Evolutionary conservation across 2,329 filamentous ascomycete species (phyloP), one percentile per base, ranked within the genome.

Genomic region (Neobulgaria alba): DNA sequence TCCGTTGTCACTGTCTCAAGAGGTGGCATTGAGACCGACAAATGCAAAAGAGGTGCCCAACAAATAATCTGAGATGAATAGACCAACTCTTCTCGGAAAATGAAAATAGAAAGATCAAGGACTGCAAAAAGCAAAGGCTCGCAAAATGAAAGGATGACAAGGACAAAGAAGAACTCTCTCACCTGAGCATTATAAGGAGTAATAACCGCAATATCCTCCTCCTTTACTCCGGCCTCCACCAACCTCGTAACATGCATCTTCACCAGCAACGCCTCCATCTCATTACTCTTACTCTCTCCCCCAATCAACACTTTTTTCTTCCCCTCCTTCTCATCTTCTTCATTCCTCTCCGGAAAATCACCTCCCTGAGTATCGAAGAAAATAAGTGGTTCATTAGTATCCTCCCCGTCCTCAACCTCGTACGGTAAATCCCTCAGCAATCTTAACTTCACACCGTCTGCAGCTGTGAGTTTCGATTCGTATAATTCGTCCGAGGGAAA

Each of bases 281-380:
- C 84, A 57, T 96, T 96, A 65, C 84, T 87, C 66, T 93, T 94
- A 61, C 86, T 94, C 50, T 86, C 82, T 1, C 77, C 77, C 41
- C 83, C 58, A 33, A 60, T 58, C 20, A 71, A 62, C 42, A 68
- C 68, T 3, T 65, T 65, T 26, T 71, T 61, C 36, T 66, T 65
- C 33, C 67, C 67, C 3, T 53, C 50, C 4, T 67, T 69, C 39
- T 79, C 79, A 17, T 82, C 79, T 10, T 88, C 85, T 53, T 93
- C 85, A 33, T 74, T 79, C 58, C 77, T 82, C 65, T 96, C 89
- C 0, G 84, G 79, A 46, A 90, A 95, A 56, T 93, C 85, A 0
- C 89, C 92, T 8, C 92, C 92, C 61, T 96, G 92, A 0, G 92
- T 98, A 58, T 98, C 92, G 61, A 87, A 93, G 63, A 96, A 96